Evolutionary conservation across 2,329 filamentous ascomycete genomes (phyloP).

Genomic region (Gnomoniopsis smithogilvyi): DNA sequence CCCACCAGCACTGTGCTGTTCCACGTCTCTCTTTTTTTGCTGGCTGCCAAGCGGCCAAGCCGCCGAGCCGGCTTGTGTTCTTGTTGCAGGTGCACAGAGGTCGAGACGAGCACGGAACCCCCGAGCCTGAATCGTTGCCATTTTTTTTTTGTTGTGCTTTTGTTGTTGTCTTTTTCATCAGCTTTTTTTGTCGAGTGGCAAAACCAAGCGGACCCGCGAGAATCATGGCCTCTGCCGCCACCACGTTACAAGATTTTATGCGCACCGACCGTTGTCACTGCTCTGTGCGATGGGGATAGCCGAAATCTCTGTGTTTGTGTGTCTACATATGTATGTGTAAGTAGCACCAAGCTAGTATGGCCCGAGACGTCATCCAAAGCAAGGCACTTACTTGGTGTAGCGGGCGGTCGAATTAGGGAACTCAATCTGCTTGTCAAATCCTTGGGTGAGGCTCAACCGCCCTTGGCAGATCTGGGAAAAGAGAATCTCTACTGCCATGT

Average conservation of each 20-base stretch:
- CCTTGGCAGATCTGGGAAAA: background rate
- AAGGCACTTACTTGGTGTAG: too few species aligned
- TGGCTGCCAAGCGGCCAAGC: constrained; percentile 5
- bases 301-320: too few species aligned
- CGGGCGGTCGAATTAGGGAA: background rate
- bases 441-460: constrained; percentile 3
- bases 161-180: too few species aligned
- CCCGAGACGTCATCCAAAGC: background rate
- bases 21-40: background rate
- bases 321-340: too few species aligned
- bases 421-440: background rate
- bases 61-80: background rate
- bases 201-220: background rate
- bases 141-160: background rate
- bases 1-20: background rate
- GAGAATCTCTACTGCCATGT: background rate
- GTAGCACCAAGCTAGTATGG: background rate
- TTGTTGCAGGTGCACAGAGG: background rate
- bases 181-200: background rate
- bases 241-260: background rate
- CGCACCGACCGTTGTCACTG: background rate
- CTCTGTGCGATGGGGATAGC: background rate
- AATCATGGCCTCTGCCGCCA: background rate
- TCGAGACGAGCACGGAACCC: background rate
- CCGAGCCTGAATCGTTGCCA: background rate